phyloP scores from a whole-genome alignment of 345 rosid species.

The Hibiscus syriacus region DNA sequence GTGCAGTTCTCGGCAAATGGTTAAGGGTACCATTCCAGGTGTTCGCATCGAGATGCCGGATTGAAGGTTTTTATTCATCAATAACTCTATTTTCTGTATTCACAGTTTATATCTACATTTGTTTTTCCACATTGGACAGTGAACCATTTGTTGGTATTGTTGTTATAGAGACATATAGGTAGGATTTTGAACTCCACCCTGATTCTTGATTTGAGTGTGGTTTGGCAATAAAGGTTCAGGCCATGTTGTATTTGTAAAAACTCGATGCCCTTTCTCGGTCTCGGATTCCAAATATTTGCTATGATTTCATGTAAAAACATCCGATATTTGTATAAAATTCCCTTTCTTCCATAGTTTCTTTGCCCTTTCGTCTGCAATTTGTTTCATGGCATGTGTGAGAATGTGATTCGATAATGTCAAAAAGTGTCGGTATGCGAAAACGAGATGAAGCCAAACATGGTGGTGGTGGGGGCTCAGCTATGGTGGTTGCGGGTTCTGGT shows the following conservation, averaged over 20 bases:
- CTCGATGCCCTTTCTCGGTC: conserved; percentile 1
- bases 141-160: conserved; percentile 19
- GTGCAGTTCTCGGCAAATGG: conserved; percentile 9
- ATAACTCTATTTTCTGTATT: conserved; percentile 10
- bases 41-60: conserved; percentile 11
- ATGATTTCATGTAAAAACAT: conserved; percentile 1
- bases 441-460: not conserved
- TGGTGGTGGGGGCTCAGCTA: not conserved
- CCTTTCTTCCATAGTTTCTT: not conserved
- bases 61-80: conserved; percentile 8
- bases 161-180: conserved; percentile 12
- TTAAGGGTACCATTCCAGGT: conserved; percentile 3
- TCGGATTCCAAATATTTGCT: conserved; percentile 5
- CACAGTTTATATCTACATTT: conserved; percentile 4
- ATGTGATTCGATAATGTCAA: not conserved
- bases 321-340: conserved; percentile 1
- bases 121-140: conserved; percentile 7
- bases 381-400: not conserved
- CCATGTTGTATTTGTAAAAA: conserved; percentile 30
- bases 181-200: conserved; percentile 14
- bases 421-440: conserved; percentile 22
- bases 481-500: not conserved
- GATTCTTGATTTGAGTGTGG: conserved; percentile 30
- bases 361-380: not conserved
- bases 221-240: conserved; percentile 25